These are phyloP conservation scores for Quercus lobata DNA, from an alignment of 331 rosid species.

Conservation along the genomic window DNA sequence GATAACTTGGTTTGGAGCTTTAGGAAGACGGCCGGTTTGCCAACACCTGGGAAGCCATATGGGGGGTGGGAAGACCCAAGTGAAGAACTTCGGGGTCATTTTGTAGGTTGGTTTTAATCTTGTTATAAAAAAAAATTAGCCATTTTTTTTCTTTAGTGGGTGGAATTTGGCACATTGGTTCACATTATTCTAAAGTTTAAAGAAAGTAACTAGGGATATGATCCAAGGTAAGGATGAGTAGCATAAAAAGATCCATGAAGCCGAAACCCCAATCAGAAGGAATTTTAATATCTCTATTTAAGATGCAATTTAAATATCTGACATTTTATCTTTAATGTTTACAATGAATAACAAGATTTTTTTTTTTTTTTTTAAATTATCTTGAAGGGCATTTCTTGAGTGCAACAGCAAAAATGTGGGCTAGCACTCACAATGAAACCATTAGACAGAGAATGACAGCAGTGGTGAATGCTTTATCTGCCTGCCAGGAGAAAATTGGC, in stretches of 20 bases:
- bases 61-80: slow-evolving; percentile 58
- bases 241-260: too few relatives aligned
- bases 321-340: background rate
- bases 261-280: background rate
- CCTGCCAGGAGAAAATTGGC: slow-evolving; percentile 68
- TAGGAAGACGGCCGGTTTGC: slow-evolving; percentile 69
- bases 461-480: slow-evolving; percentile 45
- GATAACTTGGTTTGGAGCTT: slow-evolving; percentile 79
- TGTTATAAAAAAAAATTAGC: background rate
- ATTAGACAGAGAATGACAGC: slow-evolving; percentile 57
- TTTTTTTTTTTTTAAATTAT: background rate
- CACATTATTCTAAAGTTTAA: background rate
- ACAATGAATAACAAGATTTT: slow-evolving; percentile 7
- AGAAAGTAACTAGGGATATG: background rate
- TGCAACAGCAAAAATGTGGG: slow-evolving; percentile 85
- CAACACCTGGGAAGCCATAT: slow-evolving; percentile 63
- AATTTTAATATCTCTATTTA: too few relatives aligned
- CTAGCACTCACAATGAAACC: slow-evolving; percentile 57
- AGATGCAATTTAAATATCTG: too few relatives aligned
- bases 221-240: too few relatives aligned
- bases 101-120: slow-evolving; percentile 62
- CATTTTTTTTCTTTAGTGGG: background rate
- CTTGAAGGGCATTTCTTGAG: slow-evolving; percentile 87
- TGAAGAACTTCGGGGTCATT: slow-evolving; percentile 90
- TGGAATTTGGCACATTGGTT: background rate